These are phyloP conservation scores for Umbelopsis sp. DNA, from an alignment of 192 early-diverging fungal genomes.

Conservation along the genomic window DNA sequence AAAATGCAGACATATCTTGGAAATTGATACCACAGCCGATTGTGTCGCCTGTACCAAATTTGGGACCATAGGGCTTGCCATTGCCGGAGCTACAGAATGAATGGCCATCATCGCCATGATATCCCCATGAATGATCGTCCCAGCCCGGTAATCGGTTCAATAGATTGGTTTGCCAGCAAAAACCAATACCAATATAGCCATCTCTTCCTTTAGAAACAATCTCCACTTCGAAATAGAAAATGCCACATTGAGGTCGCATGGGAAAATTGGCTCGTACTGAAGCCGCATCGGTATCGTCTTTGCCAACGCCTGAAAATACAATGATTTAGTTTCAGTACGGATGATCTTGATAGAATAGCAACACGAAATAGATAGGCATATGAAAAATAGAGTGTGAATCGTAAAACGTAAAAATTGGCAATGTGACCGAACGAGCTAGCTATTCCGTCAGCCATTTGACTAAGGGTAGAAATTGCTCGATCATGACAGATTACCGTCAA, in stretches of 20 bases:
- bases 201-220: slow-evolving; percentile 85
- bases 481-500: background rate
- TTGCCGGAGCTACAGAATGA: slow-evolving; percentile 75
- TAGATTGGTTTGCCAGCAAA: slow-evolving; percentile 56
- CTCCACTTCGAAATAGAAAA: slow-evolving; percentile 91
- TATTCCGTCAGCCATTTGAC: background rate
- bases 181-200: slow-evolving; percentile 94
- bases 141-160: slow-evolving; percentile 85
- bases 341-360: slow-evolving; percentile 15
- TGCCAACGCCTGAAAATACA: slow-evolving; percentile 59
- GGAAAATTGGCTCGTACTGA: slow-evolving; percentile 77
- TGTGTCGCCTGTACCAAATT: slow-evolving; percentile 85
- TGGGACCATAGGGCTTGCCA: slow-evolving; percentile 83
- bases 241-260: slow-evolving; percentile 82
- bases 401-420: slow-evolving; percentile 10
- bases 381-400: slow-evolving; percentile 8
- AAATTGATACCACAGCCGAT: slow-evolving; percentile 95
- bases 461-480: background rate
- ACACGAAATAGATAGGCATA: slow-evolving; percentile 17
- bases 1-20: slow-evolving; percentile 73
- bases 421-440: background rate
- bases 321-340: background rate
- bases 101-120: slow-evolving; percentile 96
- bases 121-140: slow-evolving; percentile 91
- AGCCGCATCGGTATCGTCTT: slow-evolving; percentile 78